phyloP scores from a whole-genome alignment of 169 alveolate species.

The Ichthyophthirius multifiliis region DNA sequence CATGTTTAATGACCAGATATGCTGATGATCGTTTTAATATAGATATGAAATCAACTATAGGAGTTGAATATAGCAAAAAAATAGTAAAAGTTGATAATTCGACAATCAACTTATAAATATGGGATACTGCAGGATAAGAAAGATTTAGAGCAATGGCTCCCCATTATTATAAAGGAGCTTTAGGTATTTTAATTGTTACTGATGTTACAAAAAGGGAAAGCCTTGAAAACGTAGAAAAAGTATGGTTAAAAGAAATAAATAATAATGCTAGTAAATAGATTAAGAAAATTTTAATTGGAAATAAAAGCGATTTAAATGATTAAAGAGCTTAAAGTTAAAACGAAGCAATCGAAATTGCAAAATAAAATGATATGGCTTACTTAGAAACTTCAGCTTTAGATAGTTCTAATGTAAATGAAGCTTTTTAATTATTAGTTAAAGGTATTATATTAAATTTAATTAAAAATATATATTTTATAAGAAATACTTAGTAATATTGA shows the following conservation, averaged over 20 bases:
- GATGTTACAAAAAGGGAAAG: slow-evolving; percentile 60
- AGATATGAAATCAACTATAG: background rate
- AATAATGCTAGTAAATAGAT: slow-evolving; percentile 20
- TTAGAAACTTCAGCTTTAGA: slow-evolving; percentile 17
- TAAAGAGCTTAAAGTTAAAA: background rate
- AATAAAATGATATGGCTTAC: background rate
- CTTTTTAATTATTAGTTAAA: background rate
- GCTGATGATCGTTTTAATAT: slow-evolving; percentile 19
- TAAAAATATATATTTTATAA: background rate
- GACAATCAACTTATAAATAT: slow-evolving; percentile 80
- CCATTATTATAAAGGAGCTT: slow-evolving; percentile 88
- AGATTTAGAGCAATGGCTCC: slow-evolving; percentile 86
- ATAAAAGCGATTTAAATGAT: slow-evolving; percentile 20
- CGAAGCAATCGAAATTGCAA: background rate
- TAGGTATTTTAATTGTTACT: slow-evolving; percentile 87
- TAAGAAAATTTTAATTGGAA: slow-evolving; percentile 34
- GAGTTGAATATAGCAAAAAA: slow-evolving; percentile 12
- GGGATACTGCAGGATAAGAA: slow-evolving; percentile 95
- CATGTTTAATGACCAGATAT: slow-evolving; percentile 39
- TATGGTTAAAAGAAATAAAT: slow-evolving; percentile 36
- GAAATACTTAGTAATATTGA: background rate
- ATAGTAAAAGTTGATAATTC: slow-evolving; percentile 7
- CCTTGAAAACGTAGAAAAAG: slow-evolving; percentile 15
- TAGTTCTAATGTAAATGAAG: background rate
- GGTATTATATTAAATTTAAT: background rate